A percentile compares a stretch with the other conserved stretches of the same genome.
phyloP scores from a whole-genome alignment of 495 filamentous ascomycete genomes.

The Hypoxylon rickii region DNA sequence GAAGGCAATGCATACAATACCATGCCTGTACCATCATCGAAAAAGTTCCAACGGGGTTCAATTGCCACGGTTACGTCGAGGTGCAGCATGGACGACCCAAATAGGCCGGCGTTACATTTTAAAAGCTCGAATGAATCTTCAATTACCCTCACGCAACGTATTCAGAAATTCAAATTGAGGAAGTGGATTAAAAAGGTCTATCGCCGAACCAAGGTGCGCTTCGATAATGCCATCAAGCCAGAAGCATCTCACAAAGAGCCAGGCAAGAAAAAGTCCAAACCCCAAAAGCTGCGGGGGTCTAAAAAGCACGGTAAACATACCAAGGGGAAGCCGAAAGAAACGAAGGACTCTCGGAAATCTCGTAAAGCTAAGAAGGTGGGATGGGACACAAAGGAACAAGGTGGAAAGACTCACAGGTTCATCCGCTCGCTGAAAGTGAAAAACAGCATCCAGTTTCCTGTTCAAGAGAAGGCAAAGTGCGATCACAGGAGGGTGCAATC shows the following conservation, averaged over 20 bases:
- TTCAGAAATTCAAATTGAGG: slow-evolving; percentile 29
- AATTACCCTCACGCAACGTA: slow-evolving; percentile 16
- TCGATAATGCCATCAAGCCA: slow-evolving; percentile 18
- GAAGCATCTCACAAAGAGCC: slow-evolving; percentile 3
- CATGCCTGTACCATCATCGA: slow-evolving; percentile 16
- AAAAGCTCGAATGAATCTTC: slow-evolving; percentile 16
- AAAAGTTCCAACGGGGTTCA: background rate
- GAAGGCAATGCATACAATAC: slow-evolving; percentile 13
- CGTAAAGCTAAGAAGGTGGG: background rate
- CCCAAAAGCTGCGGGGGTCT: slow-evolving; percentile 2
- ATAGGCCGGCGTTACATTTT: slow-evolving; percentile 3
- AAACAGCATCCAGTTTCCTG: slow-evolving; percentile 25
- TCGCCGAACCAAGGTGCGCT: slow-evolving; percentile 29
- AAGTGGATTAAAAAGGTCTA: slow-evolving; percentile 35
- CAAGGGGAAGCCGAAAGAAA: slow-evolving; percentile 9
- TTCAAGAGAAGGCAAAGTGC: background rate
- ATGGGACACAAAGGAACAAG: background rate
- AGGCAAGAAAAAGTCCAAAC: slow-evolving; percentile 8
- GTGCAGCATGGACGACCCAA: background rate
- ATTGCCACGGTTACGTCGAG: background rate
- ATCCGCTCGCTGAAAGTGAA: slow-evolving; percentile 21
- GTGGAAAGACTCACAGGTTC: slow-evolving; percentile 11
- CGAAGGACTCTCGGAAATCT: background rate
- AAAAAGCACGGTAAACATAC: background rate
- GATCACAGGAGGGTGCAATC: slow-evolving; percentile 25